Base-by-base conservation (phyloP, 192 early-diverging fungal species). In the Backusella macrospora region DNA sequence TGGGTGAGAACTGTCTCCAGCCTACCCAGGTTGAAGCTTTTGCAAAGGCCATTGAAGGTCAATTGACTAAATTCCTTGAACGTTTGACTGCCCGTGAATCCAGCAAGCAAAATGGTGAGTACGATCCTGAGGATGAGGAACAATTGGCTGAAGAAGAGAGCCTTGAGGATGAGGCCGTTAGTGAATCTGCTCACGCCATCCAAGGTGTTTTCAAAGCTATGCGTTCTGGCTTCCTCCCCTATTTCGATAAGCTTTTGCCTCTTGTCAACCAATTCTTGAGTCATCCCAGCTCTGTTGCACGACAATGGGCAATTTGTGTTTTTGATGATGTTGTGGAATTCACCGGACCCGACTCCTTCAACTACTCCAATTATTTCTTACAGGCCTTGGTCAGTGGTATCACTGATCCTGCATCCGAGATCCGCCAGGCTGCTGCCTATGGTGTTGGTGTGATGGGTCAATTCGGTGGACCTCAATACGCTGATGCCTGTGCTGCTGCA, bases 81-180 rank as follows among this genome's bases (percentile, higher is more conserved):
- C 90, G 94, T 65, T 79, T 92, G 74, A 83, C 90, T 80, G 87
- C 90, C 63, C 91, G 96, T 67, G 90, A 90, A 78, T 92, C 88
- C 18, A 84, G 86, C 9, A 88, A 93, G 2, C 86, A 86, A 21
- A 90, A 88, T 59, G 86, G 86, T 34, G 96, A 98, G 78, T 90
- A 92, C 78, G 96, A 98, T 77, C 92, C 89, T 15, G 96, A 97
- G 75, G 95, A 96, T 73, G 98, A 98, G 74, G 96, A 98, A 74
- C 86, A 87, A 42, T 82, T 96, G 62, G 80, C 87, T 65, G 92
- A 92, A 74, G 97, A 98, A 59, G 93, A 95, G 76, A 87, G 84
- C 62, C 84, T 83, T 26, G 94, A 94, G 71, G 92, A 94, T 77
- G 89, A 90, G 74, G 86, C 95, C 68, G 73, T 99, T 42, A 88